Conservation (phyloP, 176 grass and related monocot genomes). For the Musa itinerans region DNA sequence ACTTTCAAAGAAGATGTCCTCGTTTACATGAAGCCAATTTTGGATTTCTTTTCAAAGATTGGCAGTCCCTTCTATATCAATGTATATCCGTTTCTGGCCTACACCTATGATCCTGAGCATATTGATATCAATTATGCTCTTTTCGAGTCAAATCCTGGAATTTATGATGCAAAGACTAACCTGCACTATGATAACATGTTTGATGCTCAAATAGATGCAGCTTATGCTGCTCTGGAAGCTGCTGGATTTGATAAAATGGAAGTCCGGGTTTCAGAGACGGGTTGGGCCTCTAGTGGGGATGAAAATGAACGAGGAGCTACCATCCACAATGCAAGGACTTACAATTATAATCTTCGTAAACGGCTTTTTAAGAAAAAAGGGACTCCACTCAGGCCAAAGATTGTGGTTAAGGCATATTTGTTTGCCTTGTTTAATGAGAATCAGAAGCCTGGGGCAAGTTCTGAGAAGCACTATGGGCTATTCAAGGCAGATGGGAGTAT, state of each 20-base stretch:
- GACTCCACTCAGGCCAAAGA: conserved; percentile 84
- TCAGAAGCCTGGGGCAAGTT: conserved; percentile 47
- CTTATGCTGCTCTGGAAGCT: conserved; percentile 73
- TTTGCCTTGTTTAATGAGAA: conserved; percentile 99
- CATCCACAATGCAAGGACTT: conserved; percentile 75
- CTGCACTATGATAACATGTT: conserved; percentile 99
- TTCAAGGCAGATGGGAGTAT: conserved; percentile 92
- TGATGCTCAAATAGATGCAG: conserved; percentile 96
- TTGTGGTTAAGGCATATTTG: conserved; percentile 65
- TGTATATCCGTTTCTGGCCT: conserved; percentile 93
- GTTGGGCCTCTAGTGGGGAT: conserved; percentile 87
- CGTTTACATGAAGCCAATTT: conserved; percentile 65
- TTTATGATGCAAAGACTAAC: conserved; percentile 61
- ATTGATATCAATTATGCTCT: conserved; percentile 96
- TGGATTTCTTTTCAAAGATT: conserved; percentile 61
- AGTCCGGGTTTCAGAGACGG: conserved; percentile 84
- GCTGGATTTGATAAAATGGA: conserved; percentile 83
- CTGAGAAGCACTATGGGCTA: conserved; percentile 86
- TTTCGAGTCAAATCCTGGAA: conserved; percentile 66
- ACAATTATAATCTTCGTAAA: conserved; percentile 91
- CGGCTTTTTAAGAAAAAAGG: conserved; percentile 82
- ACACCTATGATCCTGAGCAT: conserved; percentile 63
- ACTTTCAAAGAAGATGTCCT: conserved; percentile 70
- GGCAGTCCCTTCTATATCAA: conserved; percentile 79
- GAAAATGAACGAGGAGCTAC: conserved; percentile 63